Base-by-base conservation (phyloP, 2,329 filamentous ascomycete species). In the Pseudohalonectria lignicola region DNA sequence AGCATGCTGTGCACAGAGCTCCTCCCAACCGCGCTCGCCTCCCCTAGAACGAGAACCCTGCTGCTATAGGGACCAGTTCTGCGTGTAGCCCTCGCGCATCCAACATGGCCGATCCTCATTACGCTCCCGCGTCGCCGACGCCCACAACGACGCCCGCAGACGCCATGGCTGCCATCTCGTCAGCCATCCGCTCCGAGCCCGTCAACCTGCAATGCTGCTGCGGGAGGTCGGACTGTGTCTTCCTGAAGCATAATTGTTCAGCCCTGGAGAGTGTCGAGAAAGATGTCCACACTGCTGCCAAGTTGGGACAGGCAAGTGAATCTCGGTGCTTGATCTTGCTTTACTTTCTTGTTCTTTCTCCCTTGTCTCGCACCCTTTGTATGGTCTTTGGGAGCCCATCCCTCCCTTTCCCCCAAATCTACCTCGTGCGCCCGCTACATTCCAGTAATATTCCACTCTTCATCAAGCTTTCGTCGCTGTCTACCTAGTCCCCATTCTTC, bases 201-300 rank as follows among this genome's bases (percentile, higher is more conserved):
- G 52, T 60, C 31, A 48, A 62, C 15, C 54, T 77, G 45, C 65
- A 62, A 36, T 96, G 92, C 69, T 98, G 90, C 64, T 98, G 90
- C 64, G 88, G 87, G 40, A 79, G 77, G 47, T 56, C 68, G 44
- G 79, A 86, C 51, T 96, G 90, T 60, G 73, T 79, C 48, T 86
- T 83, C 55, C 71, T 95, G 44, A 77, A 76, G 58, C 81, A 88
- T 62, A 95, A 90, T 61, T 80, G 79, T 57, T 70, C 73, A 33
- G 70, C 86, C 45, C 69, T 96, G 34, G 79, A 86, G 49, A 81
- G 76, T 43, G 71, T 96, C 46, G 90, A 96, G 62, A 82, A 81
- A 50, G 86, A 95, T 63, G 83, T 95, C 39, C 79, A 80, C 50
- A 86, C 77, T 37, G 92, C 92, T 30, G 92, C 87, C 35, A 74